Evolutionary conservation across 1,284 basidiomycete species (phyloP).

Genomic region (Apiotrichum sp.): DNA sequence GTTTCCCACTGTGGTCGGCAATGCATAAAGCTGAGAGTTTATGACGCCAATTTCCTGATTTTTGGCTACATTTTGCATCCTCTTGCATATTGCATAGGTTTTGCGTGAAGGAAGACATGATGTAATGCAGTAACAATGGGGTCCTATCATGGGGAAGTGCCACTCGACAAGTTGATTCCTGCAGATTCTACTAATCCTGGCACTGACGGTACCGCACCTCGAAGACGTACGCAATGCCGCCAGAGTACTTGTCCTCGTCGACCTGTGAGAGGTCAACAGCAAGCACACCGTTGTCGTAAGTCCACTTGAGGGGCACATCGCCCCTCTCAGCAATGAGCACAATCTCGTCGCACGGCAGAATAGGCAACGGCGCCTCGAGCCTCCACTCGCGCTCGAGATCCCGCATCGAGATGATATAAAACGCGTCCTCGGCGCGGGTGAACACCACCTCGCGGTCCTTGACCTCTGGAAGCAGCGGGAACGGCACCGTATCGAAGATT

Average conservation of each 20-base stretch:
- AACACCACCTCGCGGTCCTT: conserved; percentile 50
- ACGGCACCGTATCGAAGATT: conserved; percentile 50
- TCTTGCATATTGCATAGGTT: too few relatives aligned
- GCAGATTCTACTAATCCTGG: too few relatives aligned
- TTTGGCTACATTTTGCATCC: too few relatives aligned
- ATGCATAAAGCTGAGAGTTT: too few relatives aligned
- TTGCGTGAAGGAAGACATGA: too few relatives aligned
- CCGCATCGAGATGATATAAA: conserved; percentile 53
- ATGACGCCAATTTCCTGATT: too few relatives aligned
- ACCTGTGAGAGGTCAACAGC: conserved; percentile 15
- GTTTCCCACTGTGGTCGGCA: too few relatives aligned
- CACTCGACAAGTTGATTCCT: too few relatives aligned
- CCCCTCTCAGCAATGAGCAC: conserved; percentile 39
- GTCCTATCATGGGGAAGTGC: too few relatives aligned
- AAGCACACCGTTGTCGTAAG: conserved; percentile 2
- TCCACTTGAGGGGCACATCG: conserved; percentile 3
- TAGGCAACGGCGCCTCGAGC: conserved; percentile 48
- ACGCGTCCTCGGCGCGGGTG: conserved; percentile 51
- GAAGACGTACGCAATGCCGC: conserved; percentile 15
- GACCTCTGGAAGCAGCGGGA: conserved; percentile 22
- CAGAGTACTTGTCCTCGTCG: conserved; percentile 5
- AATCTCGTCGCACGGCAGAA: conserved; percentile 50
- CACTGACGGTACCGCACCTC: conserved; percentile 10
- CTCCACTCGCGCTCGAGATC: conserved; percentile 39
- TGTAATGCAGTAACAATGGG: too few relatives aligned